phyloP scores from a whole-genome alignment of 140 eudicot genomes.

The Stevia rebaudiana region DNA sequence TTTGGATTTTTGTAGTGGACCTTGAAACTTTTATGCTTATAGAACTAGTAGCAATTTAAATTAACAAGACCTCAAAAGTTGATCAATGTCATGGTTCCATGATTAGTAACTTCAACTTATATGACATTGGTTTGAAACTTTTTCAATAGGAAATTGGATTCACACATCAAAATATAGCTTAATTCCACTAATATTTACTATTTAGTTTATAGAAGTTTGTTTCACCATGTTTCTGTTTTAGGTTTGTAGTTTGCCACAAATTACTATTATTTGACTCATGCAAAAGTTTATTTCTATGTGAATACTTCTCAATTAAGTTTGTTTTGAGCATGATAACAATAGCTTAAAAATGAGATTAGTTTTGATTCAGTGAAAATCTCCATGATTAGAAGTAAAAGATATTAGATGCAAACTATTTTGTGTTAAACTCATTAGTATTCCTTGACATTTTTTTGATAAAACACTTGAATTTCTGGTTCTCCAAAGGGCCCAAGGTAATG shows the following conservation, averaged over 20 bases:
- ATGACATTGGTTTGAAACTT: not conserved
- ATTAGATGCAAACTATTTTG: not conserved
- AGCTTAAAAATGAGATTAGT: not conserved
- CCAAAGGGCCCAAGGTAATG: not conserved
- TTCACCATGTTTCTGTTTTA: not conserved
- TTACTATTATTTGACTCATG: not conserved
- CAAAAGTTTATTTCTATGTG: not conserved
- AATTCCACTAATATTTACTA: not conserved
- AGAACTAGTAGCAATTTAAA: constrained; percentile 3
- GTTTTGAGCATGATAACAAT: not conserved
- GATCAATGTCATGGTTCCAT: constrained; percentile 2
- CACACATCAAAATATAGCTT: not conserved
- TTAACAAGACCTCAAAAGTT: not conserved
- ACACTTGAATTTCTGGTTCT: not conserved
- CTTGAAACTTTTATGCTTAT: constrained; percentile 9
- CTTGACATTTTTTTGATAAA: not conserved
- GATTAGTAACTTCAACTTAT: not conserved
- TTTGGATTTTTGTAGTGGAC: not conserved
- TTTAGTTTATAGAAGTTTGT: constrained; percentile 3
- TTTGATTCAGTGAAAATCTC: not conserved
- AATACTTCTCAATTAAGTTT: not conserved
- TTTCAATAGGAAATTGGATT: not conserved
- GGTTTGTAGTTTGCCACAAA: not conserved
- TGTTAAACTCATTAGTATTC: not conserved
- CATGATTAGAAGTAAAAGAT: not conserved